Evolutionary conservation across 2,329 filamentous ascomycete species (phyloP).

Genomic region (Fonsecaea multimorphosa): DNA sequence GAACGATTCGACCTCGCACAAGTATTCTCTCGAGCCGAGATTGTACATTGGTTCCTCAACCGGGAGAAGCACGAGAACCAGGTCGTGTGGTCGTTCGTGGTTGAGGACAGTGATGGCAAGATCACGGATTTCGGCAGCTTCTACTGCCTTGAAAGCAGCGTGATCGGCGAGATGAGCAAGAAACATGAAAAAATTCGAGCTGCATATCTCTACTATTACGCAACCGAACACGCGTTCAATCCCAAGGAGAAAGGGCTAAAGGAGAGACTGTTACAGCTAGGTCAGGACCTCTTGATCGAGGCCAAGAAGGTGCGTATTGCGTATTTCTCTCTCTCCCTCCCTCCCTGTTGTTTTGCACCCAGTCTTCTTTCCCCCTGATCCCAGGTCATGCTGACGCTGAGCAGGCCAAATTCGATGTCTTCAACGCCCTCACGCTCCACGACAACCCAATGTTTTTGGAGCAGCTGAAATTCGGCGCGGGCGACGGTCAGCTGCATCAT

Average conservation of each 20-base stretch:
- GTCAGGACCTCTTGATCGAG: constrained; percentile 84
- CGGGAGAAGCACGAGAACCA: constrained; percentile 65
- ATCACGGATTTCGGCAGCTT: constrained; percentile 98
- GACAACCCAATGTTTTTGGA: constrained; percentile 94
- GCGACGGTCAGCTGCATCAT: constrained; percentile 93
- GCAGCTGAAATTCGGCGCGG: constrained; percentile 91
- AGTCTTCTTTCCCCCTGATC: neutral
- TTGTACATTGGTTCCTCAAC: constrained; percentile 85
- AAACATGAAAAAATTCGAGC: constrained; percentile 77
- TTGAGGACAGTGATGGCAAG: constrained; percentile 70
- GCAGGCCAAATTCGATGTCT: constrained; percentile 83
- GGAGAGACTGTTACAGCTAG: constrained; percentile 76
- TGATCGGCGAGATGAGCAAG: constrained; percentile 65
- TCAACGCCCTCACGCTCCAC: constrained; percentile 91
- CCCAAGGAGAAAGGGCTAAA: constrained; percentile 67
- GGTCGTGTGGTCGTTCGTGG: constrained; percentile 92
- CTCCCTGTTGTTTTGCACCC: neutral
- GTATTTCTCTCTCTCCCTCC: no score
- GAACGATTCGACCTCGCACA: constrained; percentile 83
- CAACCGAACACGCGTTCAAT: constrained; percentile 75
- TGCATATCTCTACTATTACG: constrained; percentile 98
- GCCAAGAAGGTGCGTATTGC: constrained; percentile 72
- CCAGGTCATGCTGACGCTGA: neutral
- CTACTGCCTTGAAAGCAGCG: constrained; percentile 90
- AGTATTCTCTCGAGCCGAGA: constrained; percentile 77